A percentile compares a stretch with the other conserved stretches of the same genome.
phyloP scores from a whole-genome alignment of 2,329 filamentous ascomycete species.

The Penicillium sp. region DNA sequence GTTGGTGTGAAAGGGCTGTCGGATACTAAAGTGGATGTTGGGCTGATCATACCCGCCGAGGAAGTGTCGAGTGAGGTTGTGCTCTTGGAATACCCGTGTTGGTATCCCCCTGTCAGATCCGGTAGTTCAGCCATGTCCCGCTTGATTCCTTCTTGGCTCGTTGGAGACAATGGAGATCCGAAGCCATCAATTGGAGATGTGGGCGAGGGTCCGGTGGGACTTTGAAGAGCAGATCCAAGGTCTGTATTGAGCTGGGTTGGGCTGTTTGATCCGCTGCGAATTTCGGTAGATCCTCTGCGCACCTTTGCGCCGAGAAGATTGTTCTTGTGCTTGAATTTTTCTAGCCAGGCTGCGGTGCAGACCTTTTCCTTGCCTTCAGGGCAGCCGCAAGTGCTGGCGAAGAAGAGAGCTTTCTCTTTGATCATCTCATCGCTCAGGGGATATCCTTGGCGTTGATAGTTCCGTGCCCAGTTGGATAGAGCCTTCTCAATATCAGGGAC shows the following conservation, averaged over 20 bases:
- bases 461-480: slow-evolving; percentile 80
- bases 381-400: slow-evolving; percentile 69
- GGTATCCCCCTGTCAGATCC: slow-evolving; percentile 60
- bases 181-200: slow-evolving; percentile 63
- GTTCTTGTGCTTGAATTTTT: slow-evolving; percentile 94
- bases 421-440: slow-evolving; percentile 77
- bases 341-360: slow-evolving; percentile 76
- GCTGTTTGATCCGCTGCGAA: slow-evolving; percentile 66
- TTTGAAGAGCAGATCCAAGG: slow-evolving; percentile 59
- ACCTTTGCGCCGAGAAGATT: slow-evolving; percentile 55
- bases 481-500: slow-evolving; percentile 89
- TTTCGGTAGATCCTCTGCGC: slow-evolving; percentile 50
- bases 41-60: slow-evolving; percentile 69
- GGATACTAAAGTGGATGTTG: slow-evolving; percentile 74
- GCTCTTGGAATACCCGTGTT: slow-evolving; percentile 64
- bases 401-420: slow-evolving; percentile 77
- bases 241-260: slow-evolving; percentile 55
- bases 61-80: slow-evolving; percentile 65
- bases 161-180: slow-evolving; percentile 66
- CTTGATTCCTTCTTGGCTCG: slow-evolving; percentile 67
- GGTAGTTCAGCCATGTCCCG: slow-evolving; percentile 58
- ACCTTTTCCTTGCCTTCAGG: slow-evolving; percentile 69
- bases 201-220: slow-evolving; percentile 67
- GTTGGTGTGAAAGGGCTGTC: slow-evolving; percentile 66
- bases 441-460: slow-evolving; percentile 72